Percentiles rank a stretch among this genome's conserved stretches.
phyloP scores from a whole-genome alignment of 768 basidiomycete species.

The Pulveroboletus ravenelii region DNA sequence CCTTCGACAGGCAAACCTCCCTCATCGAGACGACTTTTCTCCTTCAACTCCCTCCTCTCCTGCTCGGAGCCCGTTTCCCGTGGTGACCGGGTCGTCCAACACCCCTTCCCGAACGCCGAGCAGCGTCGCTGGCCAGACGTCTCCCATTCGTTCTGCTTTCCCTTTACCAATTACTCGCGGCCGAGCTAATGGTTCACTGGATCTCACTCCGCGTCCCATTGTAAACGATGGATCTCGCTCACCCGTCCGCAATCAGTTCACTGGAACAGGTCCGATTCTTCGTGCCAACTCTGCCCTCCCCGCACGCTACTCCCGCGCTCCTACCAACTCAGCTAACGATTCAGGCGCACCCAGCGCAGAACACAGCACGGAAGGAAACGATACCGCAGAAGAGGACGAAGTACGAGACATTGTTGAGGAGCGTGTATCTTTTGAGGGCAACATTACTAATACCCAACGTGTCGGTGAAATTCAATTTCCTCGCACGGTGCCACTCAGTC shows the following conservation, averaged over 20 bases:
- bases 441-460: conserved; percentile 45
- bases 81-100: conserved; percentile 1
- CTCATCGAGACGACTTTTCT: conserved; percentile 39
- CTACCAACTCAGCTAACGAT: conserved; percentile 12
- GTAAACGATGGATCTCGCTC: conserved; percentile 21
- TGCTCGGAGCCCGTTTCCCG: conserved; percentile 20
- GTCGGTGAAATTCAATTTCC: conserved; percentile 43
- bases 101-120: conserved; percentile 12
- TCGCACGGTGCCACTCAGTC: conserved; percentile 50
- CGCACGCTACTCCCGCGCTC: conserved; percentile 30
- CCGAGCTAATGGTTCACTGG: conserved; percentile 21
- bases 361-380: conserved; percentile 23
- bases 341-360: conserved; percentile 1
- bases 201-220: conserved; percentile 19
- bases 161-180: conserved; percentile 29
- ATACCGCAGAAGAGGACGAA: conserved; percentile 23
- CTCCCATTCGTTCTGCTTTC: conserved; percentile 31
- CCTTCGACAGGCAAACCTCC: conserved; percentile 67
- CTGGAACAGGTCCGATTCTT: conserved; percentile 32
- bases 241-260: conserved; percentile 25
- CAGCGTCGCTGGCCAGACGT: conserved; percentile 21
- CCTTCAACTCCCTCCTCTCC: conserved; percentile 32
- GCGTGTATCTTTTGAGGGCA: conserved; percentile 21
- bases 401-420: conserved; percentile 28
- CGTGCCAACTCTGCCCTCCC: conserved; percentile 41